Evolutionary conservation across 768 basidiomycete species (phyloP).

Genomic region (Hydnomerulius pinastri): DNA sequence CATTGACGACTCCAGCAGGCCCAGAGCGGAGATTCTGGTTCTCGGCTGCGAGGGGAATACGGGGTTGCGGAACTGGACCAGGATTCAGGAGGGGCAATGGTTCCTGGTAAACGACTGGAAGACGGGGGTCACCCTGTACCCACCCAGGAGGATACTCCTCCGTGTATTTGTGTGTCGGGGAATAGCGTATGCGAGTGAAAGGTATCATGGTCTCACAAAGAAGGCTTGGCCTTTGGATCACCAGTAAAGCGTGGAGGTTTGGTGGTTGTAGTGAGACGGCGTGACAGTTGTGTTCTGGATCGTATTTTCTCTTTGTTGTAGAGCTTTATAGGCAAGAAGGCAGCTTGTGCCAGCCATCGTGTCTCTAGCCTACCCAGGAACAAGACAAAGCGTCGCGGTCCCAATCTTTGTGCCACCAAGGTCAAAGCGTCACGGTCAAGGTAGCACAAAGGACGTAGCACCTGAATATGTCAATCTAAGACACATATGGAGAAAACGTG

Average conservation of each 20-base stretch:
- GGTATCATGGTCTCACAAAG: background rate
- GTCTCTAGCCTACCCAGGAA: background rate
- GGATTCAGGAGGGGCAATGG: background rate
- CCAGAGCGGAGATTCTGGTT: background rate
- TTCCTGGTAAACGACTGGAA: slow-evolving; percentile 1
- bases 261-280: background rate
- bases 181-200: slow-evolving; percentile 12
- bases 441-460: no score
- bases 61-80: background rate
- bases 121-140: slow-evolving; percentile 4
- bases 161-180: slow-evolving; percentile 4
- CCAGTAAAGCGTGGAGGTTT: no score
- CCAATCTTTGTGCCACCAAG: background rate
- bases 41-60: background rate
- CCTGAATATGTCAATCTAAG: no score
- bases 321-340: background rate
- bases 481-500: no score
- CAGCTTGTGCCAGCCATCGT: background rate
- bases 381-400: background rate
- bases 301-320: background rate
- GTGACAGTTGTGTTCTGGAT: background rate
- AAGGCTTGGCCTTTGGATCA: no score
- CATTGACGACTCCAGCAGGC: background rate
- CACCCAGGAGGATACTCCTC: slow-evolving; percentile 12
- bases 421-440: background rate